A percentile compares a stretch with the other conserved stretches of the same genome.
Conservation (phyloP, 179 eudicot genomes). For the Gypsophila paniculata region DNA sequence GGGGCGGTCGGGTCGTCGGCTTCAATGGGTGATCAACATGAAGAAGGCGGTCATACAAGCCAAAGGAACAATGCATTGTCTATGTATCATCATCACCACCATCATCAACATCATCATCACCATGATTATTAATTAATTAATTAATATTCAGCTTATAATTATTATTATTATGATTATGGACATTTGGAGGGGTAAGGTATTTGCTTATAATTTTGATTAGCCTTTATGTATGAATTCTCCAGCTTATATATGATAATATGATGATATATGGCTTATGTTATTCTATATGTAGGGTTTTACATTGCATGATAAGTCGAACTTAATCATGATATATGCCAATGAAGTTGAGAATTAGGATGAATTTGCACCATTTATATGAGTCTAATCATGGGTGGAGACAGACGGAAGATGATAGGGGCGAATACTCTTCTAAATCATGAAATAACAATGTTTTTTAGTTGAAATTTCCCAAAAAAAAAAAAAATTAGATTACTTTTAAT, state of each 20-base stretch:
- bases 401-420: no score
- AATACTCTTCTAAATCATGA: no score
- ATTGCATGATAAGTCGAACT: constrained; percentile 17
- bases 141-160: no score
- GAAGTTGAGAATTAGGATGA: constrained; percentile 2
- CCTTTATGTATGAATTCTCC: not conserved
- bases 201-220: not conserved
- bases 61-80: constrained; percentile 27
- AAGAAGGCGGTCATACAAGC: constrained; percentile 34
- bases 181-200: not conserved
- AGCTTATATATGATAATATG: not conserved
- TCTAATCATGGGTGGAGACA: no score
- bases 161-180: not conserved
- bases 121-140: no score
- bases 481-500: no score
- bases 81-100: constrained; percentile 23
- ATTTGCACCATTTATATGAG: not conserved
- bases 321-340: constrained; percentile 12
- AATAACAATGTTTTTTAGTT: no score
- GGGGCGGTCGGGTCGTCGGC: constrained; percentile 41
- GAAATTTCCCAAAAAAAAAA: no score
- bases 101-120: constrained; percentile 24
- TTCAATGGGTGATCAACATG: constrained; percentile 40
- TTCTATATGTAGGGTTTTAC: constrained; percentile 10
- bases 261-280: constrained; percentile 3